Base-by-base conservation (phyloP, 2,329 filamentous ascomycete genomes). In the Apiospora saccharicola region DNA sequence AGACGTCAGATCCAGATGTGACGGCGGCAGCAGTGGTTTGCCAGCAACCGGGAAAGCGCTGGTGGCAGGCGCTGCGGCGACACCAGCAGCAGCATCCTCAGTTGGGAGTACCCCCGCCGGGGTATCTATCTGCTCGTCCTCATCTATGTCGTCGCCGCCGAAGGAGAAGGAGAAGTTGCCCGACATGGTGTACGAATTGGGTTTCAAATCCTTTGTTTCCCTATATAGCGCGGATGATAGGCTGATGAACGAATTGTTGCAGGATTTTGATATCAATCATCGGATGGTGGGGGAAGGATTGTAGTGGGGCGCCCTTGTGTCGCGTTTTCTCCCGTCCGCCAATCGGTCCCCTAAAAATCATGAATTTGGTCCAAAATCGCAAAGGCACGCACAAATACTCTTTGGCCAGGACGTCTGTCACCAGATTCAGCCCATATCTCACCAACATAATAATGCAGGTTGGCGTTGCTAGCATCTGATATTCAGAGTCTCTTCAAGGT, bases 91-190 rank as follows among this genome's bases (percentile, higher is more conserved):
- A 76, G 74, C 73, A 73, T 72, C 70, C 71, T 16, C 34, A 34
- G 74, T 76, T 72, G 74, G 30, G 26, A 22, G 41, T 30, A 19
- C 69, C 73, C 6, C 73, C 26, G 47, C 49, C 34, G 19, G 47
- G 64, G 77, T 75, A 41, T 78, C 78, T 43, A 79, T 79, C 72
- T 83, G 81, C 43, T 81, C 81, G 46, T 85, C 82, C 43, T 85
- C 84, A 74, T 91, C 89, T 84, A 92, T 92, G 76, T 92, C 90
- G 73, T 92, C 90, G 44, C 90, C 90, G 22, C 85, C 84, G 77
- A 91, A 91, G 24, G 86, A 87, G 77, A 92, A 92, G 57, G 88
- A 88, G 78, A 90, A 90, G 5, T 26, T 51, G 49, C n/a, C 49
- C 49, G 87, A 83, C 85, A 82, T 81, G 71, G 73, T 71, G 68